A percentile compares a stretch with the other conserved stretches of the same genome.
Conservation (phyloP, 2,329 filamentous ascomycete species). For the Paecilomyces dactylethromorphus region DNA sequence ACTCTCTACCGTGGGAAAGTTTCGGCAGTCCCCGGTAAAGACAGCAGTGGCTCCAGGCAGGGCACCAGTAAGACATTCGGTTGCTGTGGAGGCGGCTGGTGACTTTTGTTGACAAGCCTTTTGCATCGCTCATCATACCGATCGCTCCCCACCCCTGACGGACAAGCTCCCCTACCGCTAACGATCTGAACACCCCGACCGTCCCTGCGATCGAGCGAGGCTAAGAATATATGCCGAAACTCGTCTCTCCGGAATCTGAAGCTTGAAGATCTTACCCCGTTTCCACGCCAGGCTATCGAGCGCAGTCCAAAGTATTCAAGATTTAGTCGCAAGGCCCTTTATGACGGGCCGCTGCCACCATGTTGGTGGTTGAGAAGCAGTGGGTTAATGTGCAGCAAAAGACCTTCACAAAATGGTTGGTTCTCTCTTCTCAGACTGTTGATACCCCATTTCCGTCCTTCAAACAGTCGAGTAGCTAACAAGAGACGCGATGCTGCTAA, state of each 20-base stretch:
- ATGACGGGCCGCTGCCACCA: constrained; percentile 25
- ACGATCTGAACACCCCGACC: background rate
- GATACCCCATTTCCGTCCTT: background rate
- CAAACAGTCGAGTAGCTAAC: background rate
- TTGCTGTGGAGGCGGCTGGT: constrained; percentile 16
- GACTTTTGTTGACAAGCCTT: constrained; percentile 14
- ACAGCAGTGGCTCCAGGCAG: background rate
- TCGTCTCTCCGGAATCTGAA: background rate
- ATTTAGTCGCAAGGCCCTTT: constrained; percentile 14
- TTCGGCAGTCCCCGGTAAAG: background rate
- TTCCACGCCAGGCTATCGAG: constrained; percentile 9
- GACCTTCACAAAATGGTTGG: constrained; percentile 95
- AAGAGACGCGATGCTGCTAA: background rate
- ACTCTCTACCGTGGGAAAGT: background rate
- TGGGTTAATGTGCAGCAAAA: constrained; percentile 85
- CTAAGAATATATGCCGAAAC: background rate
- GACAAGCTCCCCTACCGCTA: background rate
- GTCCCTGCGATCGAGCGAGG: background rate
- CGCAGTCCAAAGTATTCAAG: background rate
- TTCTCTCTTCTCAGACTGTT: constrained; percentile 1
- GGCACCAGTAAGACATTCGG: background rate
- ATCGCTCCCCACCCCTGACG: background rate
- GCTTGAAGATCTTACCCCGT: constrained; percentile 14
- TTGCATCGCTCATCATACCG: background rate
- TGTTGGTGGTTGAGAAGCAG: constrained; percentile 53